Evolutionary conservation across 495 filamentous ascomycete genomes (phyloP).

Genomic region (Penicillium paradoxum): DNA sequence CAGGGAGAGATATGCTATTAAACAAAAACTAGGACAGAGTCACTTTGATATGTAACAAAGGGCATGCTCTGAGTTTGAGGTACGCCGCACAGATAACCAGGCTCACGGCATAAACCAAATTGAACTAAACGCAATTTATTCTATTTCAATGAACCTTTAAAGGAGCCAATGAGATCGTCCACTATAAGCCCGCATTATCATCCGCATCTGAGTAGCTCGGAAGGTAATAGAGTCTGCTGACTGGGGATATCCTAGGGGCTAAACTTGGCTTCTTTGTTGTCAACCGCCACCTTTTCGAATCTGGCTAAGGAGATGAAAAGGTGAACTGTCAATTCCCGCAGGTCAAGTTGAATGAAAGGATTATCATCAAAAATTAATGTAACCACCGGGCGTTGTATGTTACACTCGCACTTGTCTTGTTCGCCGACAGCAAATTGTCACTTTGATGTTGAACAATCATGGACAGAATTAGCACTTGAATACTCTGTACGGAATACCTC

Average conservation of each 20-base stretch:
- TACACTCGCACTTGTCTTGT: slow-evolving; percentile 8
- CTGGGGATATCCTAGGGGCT: background rate
- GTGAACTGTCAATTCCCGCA: background rate
- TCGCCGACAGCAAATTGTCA: slow-evolving; percentile 8
- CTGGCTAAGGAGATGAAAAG: slow-evolving; percentile 1
- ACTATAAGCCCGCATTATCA: background rate
- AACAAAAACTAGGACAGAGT: background rate
- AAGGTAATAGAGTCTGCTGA: background rate
- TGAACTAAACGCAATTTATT: background rate
- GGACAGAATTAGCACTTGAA: background rate
- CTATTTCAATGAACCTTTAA: background rate
- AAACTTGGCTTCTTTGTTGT: slow-evolving; percentile 19
- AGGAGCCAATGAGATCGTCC: background rate
- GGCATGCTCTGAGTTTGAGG: background rate
- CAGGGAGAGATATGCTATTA: background rate
- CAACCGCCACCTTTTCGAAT: background rate
- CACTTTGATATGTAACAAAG: slow-evolving; percentile 3
- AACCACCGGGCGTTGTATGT: slow-evolving; percentile 10
- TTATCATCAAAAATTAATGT: background rate
- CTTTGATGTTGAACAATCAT: background rate
- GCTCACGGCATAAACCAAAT: background rate
- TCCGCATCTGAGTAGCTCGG: background rate
- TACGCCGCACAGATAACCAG: background rate
- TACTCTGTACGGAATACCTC: background rate
- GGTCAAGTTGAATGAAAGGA: background rate